phyloP scores from a whole-genome alignment of 129 eudicot species.

The Chrysanthemum seticuspe region DNA sequence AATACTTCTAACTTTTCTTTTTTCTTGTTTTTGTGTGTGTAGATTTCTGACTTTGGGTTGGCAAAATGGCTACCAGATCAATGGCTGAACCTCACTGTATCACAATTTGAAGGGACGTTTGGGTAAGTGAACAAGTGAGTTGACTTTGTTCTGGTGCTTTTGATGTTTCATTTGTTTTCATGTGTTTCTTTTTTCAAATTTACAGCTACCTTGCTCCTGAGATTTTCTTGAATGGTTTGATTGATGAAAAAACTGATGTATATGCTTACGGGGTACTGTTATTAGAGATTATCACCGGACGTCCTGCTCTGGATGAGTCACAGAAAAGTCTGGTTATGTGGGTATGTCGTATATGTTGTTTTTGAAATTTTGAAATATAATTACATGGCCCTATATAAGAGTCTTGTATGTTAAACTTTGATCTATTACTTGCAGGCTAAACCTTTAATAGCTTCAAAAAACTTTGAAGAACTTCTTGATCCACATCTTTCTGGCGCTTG shows the following conservation, averaged over 20 bases:
- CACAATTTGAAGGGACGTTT: slow-evolving; percentile 80
- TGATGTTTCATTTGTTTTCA: background rate
- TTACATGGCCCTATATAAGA: background rate
- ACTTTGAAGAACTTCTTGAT: slow-evolving; percentile 56
- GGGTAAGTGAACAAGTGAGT: slow-evolving; percentile 42
- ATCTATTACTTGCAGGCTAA: slow-evolving; percentile 57
- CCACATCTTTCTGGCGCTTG: slow-evolving; percentile 59
- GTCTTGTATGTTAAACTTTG: background rate
- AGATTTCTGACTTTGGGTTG: slow-evolving; percentile 95
- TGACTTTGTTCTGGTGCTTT: too few relatives aligned
- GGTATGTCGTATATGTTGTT: slow-evolving; percentile 60
- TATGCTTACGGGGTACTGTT: slow-evolving; percentile 83
- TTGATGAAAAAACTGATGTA: slow-evolving; percentile 87
- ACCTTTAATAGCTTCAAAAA: slow-evolving; percentile 53
- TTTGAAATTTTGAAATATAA: background rate
- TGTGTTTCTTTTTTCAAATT: slow-evolving; percentile 8
- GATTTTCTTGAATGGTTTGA: slow-evolving; percentile 77
- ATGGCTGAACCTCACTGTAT: slow-evolving; percentile 77
- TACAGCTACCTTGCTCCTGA: slow-evolving; percentile 93
- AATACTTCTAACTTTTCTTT: too few relatives aligned
- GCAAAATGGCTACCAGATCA: slow-evolving; percentile 99
- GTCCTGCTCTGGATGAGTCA: slow-evolving; percentile 74
- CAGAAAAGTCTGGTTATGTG: slow-evolving; percentile 50
- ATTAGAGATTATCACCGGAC: slow-evolving; percentile 79
- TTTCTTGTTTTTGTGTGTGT: background rate